Evolutionary conservation across 2,329 filamentous ascomycete species (phyloP), one percentile per base, ranked within the genome.

Genomic region (Talaromyces sp.): DNA sequence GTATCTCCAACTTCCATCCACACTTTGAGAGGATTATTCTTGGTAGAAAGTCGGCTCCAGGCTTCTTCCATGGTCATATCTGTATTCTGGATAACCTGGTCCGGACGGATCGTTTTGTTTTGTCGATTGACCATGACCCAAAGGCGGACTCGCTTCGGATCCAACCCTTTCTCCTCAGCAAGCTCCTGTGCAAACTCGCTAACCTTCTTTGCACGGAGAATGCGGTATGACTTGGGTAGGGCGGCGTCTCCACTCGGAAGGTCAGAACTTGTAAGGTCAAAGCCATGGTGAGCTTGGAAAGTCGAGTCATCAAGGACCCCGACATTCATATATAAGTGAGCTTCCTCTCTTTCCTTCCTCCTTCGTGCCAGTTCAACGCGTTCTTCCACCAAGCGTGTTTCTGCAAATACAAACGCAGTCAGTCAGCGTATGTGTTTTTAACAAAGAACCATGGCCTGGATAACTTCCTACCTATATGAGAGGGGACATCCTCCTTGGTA

Each of bases 41-140:
- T 88, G 66, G 79, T 96, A 76, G 76, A 90, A 70, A 80, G 87
- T 77, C 86, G 86, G 58, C 77, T 80, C 57, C 84, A 80, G 2
- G 85, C 85, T 62, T 97, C 91, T 64, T 92, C 89, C 13, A 94
- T 78, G 0, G 86, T 92, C 71, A 90, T 88, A 5, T 87, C 81
- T 1, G 85, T 76, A 67, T 96, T 91, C 70, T 84, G 84, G 51
- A 99, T 85, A 0, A 91, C 89, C 59, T 90, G 87, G 69, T 99
- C 94, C 0, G 95, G 94, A 17, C 94, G 85, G 37, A 91, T 88
- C 0, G 94, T 99, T 74, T 96, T 97, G 71, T 99, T 99, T 72
- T 99, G 94, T 10, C 94, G 88, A 70, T 97, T 97, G 1, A 99
- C 94, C 92, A 99, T 97, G 56, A 91, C 85, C 95, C 94, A 99